Evolutionary conservation across 2,329 filamentous ascomycete species (phyloP).

Genomic region (Paracoccidioides lutzii): DNA sequence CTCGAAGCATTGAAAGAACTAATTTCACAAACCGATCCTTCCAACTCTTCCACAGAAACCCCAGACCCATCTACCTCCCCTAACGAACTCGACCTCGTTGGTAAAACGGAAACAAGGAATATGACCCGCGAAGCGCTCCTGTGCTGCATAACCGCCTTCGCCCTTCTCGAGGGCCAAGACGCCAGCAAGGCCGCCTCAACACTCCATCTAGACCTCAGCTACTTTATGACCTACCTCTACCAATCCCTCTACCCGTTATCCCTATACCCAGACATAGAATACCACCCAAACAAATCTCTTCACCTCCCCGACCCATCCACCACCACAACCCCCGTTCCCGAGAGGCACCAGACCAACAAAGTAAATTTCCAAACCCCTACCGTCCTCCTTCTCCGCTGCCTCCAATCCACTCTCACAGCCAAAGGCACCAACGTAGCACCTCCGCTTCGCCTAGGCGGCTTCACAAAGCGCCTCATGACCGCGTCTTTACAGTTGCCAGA

Average conservation of each 20-base stretch:
- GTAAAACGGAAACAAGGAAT: conserved; percentile 46
- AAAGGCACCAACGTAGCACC: conserved; percentile 61
- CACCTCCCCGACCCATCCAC: conserved; percentile 54
- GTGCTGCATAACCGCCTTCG: conserved; percentile 91
- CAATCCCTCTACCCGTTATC: conserved; percentile 66
- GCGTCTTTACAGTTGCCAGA: conserved; percentile 75
- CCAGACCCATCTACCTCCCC: conserved; percentile 31
- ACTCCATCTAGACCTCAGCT: conserved; percentile 81
- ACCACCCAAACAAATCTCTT: conserved; percentile 56
- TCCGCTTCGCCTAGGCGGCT: conserved; percentile 75
- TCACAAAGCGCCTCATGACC: conserved; percentile 81
- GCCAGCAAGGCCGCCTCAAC: conserved; percentile 68
- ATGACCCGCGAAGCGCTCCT: conserved; percentile 76
- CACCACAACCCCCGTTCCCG: conserved; percentile 23
- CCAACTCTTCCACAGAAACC: conserved; percentile 37
- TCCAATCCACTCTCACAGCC: conserved; percentile 72
- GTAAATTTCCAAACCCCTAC: conserved; percentile 94
- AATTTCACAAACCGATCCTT: conserved; percentile 48
- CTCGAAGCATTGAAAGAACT: conserved; percentile 90
- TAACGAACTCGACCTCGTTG: conserved; percentile 34
- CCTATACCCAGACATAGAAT: conserved; percentile 74
- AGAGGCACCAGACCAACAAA: conserved; percentile 38
- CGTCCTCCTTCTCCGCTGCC: conserved; percentile 75
- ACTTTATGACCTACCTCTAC: conserved; percentile 92
- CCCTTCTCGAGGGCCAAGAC: conserved; percentile 90